A percentile compares a stretch with the other conserved stretches of the same genome.
These are phyloP conservation scores for Fonsecaea monophora DNA, from an alignment of 2,329 filamentous ascomycete genomes.

Conservation along the genomic window DNA sequence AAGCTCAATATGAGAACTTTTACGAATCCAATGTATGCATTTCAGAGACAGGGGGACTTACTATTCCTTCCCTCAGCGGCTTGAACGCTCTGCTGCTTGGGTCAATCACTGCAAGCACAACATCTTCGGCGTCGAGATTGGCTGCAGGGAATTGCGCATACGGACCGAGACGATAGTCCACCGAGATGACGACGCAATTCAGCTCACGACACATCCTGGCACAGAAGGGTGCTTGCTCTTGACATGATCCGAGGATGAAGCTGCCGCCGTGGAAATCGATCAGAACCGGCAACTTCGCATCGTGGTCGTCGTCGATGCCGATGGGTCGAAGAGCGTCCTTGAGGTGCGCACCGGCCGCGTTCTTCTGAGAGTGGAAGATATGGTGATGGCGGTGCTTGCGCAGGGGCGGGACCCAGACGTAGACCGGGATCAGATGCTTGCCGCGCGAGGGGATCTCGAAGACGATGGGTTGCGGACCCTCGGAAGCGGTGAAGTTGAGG, in stretches of 20 bases:
- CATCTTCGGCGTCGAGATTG: conserved; percentile 57
- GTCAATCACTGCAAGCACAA: conserved; percentile 52
- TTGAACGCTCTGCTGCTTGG: conserved; percentile 27
- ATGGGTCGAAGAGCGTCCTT: conserved; percentile 15
- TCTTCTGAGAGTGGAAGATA: conserved; percentile 17
- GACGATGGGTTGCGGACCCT: conserved; percentile 39
- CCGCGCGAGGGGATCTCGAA: conserved; percentile 38
- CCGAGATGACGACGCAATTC: conserved; percentile 51
- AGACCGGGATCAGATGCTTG: conserved; percentile 38
- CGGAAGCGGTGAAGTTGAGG: conserved; percentile 37
- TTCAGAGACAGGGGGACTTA: neutral
- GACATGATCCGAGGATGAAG: conserved; percentile 39
- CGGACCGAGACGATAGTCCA: conserved; percentile 58
- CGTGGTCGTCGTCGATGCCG: conserved; percentile 23
- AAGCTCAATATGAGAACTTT: neutral
- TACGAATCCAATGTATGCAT: neutral
- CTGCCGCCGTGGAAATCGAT: conserved; percentile 41
- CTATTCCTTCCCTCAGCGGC: conserved; percentile 34
- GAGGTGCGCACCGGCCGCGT: conserved; percentile 27
- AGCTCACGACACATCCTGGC: conserved; percentile 54
- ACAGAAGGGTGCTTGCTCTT: conserved; percentile 54
- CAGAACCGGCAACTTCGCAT: conserved; percentile 35
- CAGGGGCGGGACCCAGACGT: conserved; percentile 38
- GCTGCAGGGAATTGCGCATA: conserved; percentile 56
- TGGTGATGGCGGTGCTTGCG: conserved; percentile 20